phyloP scores from a whole-genome alignment of 495 filamentous ascomycete genomes.

The Penicillium silybi region DNA sequence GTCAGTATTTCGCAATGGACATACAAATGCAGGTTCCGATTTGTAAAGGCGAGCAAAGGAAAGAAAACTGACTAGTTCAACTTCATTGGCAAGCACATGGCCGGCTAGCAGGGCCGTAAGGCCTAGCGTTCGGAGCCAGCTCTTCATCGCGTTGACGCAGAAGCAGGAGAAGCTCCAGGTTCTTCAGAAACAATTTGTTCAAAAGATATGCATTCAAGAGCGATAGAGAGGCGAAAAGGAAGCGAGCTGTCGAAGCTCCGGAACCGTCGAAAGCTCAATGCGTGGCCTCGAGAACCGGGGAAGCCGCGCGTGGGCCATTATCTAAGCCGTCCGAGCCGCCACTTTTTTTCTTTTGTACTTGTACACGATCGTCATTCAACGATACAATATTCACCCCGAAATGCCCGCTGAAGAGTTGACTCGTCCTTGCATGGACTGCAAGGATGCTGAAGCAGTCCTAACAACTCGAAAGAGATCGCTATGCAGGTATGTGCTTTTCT shows the following conservation, averaged over 20 bases:
- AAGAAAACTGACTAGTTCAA: constrained; percentile 55
- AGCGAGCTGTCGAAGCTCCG: constrained; percentile 3
- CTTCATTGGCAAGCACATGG: constrained; percentile 54
- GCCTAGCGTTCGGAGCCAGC: constrained; percentile 47
- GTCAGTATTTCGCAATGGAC: constrained; percentile 8
- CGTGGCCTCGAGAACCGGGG: constrained; percentile 28
- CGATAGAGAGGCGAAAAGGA: constrained; percentile 8
- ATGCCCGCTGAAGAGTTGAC: constrained; percentile 41
- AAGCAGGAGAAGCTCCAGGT: constrained; percentile 27
- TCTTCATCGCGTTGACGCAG: constrained; percentile 47
- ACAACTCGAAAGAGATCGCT: constrained; percentile 41
- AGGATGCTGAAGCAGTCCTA: constrained; percentile 33
- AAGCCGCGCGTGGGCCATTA: constrained; percentile 34
- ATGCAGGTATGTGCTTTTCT: constrained; percentile 39
- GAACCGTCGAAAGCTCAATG: constrained; percentile 23
- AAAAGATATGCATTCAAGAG: constrained; percentile 15
- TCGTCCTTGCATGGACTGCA: constrained; percentile 39
- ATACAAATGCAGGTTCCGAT: neutral
- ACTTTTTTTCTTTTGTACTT: constrained; percentile 11
- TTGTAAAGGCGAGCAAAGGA: neutral
- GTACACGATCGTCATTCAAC: constrained; percentile 1
- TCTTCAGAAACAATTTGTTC: constrained; percentile 9
- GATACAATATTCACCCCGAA: neutral
- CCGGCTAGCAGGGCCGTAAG: constrained; percentile 50
- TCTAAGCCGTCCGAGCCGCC: constrained; percentile 22